Conservation (phyloP, 345 rosid genomes). For the Chamaenerion angustifolium region DNA sequence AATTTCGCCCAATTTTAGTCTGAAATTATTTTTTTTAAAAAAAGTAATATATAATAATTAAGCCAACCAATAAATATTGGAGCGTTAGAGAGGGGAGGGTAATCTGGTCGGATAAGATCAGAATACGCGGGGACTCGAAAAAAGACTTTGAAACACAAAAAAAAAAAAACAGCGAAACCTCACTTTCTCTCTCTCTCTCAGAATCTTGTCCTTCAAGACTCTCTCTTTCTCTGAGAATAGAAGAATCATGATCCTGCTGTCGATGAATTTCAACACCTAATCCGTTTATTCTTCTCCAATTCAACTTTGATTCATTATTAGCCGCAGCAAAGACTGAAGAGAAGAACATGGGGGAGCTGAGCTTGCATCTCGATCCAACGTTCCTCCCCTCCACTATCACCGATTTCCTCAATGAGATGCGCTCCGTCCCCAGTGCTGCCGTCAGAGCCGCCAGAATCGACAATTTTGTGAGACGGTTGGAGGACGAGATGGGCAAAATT, state of each 20-base stretch:
- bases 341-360: constrained; percentile 25
- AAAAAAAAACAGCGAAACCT: not conserved
- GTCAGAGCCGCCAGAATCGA: constrained; percentile 36
- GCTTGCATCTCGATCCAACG: constrained; percentile 38
- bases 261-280: not conserved
- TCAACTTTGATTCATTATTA: not conserved
- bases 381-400: constrained; percentile 38
- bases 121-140: too few species aligned
- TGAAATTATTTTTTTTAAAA: too few species aligned
- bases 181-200: not conserved
- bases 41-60: too few species aligned
- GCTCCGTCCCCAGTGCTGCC: constrained; percentile 28
- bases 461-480: constrained; percentile 39
- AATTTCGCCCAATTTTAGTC: too few species aligned
- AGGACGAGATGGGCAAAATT: constrained; percentile 72
- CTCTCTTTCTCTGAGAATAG: not conserved
- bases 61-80: too few species aligned
- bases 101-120: too few species aligned
- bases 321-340: not conserved
- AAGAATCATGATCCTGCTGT: not conserved
- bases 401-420: constrained; percentile 34
- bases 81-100: too few species aligned
- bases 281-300: not conserved
- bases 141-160: not conserved
- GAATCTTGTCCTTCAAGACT: not conserved